Base-by-base conservation (phyloP, 306 rosid genomes). In the Hippophae tibetana region DNA sequence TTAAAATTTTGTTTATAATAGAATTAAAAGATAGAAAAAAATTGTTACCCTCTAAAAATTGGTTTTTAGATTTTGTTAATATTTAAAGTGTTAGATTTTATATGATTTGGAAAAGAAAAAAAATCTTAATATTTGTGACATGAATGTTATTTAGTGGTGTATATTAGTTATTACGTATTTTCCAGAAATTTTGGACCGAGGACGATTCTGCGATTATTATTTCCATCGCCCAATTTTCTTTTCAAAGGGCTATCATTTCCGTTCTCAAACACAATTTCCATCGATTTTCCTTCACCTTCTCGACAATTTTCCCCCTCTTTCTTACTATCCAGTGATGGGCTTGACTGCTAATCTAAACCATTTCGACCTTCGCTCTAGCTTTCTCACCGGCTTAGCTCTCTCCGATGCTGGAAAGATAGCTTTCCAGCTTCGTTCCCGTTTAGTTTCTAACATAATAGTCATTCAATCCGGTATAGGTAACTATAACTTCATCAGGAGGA, bases 261-360 rank as follows among this genome's bases (percentile, higher is more conserved):
- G 31, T 42, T 42, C 58, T 13, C 8, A 6, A 11, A 10, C 25
- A 9, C 11, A 12, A n/a, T 18, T 25, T 10, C 27, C 10, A 47
- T 10, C 4, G 11, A 6, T 6, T 43, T 46, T 57, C 43, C 38
- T 46, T 40, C 43, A 25, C 8, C 57, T 38, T 54, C 57, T 12
- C 55, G 11, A 66, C 42, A 31, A 58, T 18, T 43, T 23, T 18
- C 42, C 9, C 25, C 9, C 13, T 43, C 42, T 52, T 51, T 59
- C 65, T 52, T 11, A 9, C 46, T 48, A 14, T 5, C 66, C 67
- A 14, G 62, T 14, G 64, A 84, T 87, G 98, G 98, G 81, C 41
- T 77, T 87, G 12, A 57, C 81, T 5, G 57, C 81, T 5, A 90
- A 83, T 75, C 83, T 92, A 66, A 87, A 81, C 42, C 84, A 75